Evolutionary conservation across 2,329 filamentous ascomycete genomes (phyloP), one percentile per base, ranked within the genome.

Genomic region (Fusarium praegraminearum): DNA sequence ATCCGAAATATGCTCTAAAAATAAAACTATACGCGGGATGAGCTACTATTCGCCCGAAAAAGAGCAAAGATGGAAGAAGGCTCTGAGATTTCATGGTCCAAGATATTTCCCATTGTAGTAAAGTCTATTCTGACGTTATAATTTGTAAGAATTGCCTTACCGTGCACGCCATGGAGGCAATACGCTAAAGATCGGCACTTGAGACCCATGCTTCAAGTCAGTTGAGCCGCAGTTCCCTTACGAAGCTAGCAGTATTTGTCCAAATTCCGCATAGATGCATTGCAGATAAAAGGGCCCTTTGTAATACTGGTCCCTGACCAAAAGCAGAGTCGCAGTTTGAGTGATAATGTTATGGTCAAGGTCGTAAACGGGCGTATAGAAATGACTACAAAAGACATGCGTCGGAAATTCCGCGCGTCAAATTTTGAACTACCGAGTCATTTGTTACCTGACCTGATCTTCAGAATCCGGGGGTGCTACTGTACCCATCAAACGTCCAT

Each of bases 1-100:
- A 1, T 30, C 28, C 28, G 28, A 30, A 30, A 12, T 30, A 30
- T 12, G 2, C 11, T 2, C 28, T 30, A 30, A 12, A 30, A 30
- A 12, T 6, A 30, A 30, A 30, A 5, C 10, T 30, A 30, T 30
- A 30, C 5, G 28, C 0, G 28, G 28, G 11, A 12, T 30, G 28
- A 30, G 28, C 28, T 30, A 12, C 28, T 30, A 4, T 30, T 30
- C 4, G 11, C 10, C 8, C 18, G 0, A 1, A 6, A n/a, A 18
- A 12, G 1, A 35, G 4, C 18, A 18, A 36, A 4, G 9, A 18
- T 5, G n/a, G 13, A 7, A 22, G 36, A 12, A 11, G 0, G n/a
- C 11, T 7, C 7, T 7, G 4, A 0, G 10, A 1, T 1, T 3
- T 3, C 0, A 22, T 6, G 11, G 36, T 1, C n/a, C 18, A 22